Evolutionary conservation across 352 stramenopile genomes (phyloP).

Genomic region (Globisporangium iwayamae): DNA sequence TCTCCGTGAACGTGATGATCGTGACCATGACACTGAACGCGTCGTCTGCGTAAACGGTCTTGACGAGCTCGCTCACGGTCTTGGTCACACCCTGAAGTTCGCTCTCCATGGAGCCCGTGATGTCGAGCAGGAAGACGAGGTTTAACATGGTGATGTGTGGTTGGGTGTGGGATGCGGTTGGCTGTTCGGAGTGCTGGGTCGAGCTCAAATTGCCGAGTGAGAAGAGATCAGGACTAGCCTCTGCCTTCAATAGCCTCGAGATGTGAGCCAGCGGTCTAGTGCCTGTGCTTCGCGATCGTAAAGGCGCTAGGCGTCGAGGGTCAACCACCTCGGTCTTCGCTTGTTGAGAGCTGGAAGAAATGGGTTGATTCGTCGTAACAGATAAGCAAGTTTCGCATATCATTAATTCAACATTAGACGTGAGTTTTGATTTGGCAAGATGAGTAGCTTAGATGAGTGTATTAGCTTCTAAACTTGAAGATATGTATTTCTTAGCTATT

Average conservation of each 20-base stretch:
- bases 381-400: too few relatives aligned
- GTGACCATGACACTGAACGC: conserved; percentile 53
- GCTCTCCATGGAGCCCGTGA: conserved; percentile 65
- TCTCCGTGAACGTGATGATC: conserved; percentile 72
- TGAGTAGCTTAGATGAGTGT: too few relatives aligned
- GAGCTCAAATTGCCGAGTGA: conserved; percentile 12
- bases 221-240: not conserved
- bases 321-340: too few relatives aligned
- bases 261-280: too few relatives aligned
- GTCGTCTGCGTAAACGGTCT: conserved; percentile 47
- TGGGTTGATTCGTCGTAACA: too few relatives aligned
- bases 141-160: conserved; percentile 41
- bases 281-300: too few relatives aligned
- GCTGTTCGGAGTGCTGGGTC: not conserved
- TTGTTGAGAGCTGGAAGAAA: too few relatives aligned
- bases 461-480: too few relatives aligned
- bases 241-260: not conserved
- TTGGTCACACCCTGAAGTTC: conserved; percentile 54
- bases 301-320: too few relatives aligned
- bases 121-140: conserved; percentile 69
- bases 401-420: too few relatives aligned
- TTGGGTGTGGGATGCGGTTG: not conserved
- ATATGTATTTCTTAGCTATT: not conserved
- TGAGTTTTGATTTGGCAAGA: too few relatives aligned
- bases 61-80: conserved; percentile 49